Evolutionary conservation across 345 rosid species (phyloP).

Genomic region (Raphanus raphanistrum): DNA sequence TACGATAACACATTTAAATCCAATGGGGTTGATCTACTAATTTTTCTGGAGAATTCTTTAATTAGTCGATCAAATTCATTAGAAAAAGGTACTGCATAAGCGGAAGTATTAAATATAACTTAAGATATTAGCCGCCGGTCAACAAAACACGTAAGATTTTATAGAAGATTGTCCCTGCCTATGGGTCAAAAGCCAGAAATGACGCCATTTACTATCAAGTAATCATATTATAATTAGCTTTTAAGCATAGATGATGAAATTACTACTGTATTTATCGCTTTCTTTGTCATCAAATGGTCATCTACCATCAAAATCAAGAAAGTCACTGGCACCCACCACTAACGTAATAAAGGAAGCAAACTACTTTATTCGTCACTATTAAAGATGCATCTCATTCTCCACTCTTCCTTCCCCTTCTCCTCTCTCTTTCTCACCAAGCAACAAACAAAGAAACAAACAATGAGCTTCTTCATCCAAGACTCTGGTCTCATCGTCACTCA

Average conservation of each 20-base stretch:
- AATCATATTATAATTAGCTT: not conserved
- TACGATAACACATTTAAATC: not conserved
- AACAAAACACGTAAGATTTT: slow-evolving; percentile 3
- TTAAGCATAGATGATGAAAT: not conserved
- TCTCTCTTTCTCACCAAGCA: not conserved
- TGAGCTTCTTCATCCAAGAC: slow-evolving; percentile 63
- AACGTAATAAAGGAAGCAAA: not conserved
- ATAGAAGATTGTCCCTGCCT: slow-evolving; percentile 15
- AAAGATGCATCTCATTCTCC: not conserved
- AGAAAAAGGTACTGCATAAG: slow-evolving; percentile 18
- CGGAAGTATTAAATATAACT: not conserved
- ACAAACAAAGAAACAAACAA: not conserved
- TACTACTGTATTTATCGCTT: slow-evolving; percentile 8
- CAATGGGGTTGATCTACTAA: not conserved
- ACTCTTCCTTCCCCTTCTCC: slow-evolving; percentile 8
- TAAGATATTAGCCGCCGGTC: slow-evolving; percentile 13
- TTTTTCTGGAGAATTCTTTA: not conserved
- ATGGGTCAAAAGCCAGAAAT: slow-evolving; percentile 37
- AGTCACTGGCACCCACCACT: slow-evolving; percentile 11
- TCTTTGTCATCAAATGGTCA: slow-evolving; percentile 33
- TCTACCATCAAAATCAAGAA: slow-evolving; percentile 24
- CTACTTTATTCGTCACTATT: slow-evolving; percentile 18
- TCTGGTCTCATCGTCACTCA: slow-evolving; percentile 51
- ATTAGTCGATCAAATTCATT: not conserved
- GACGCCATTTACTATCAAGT: slow-evolving; percentile 15